phyloP scores from a whole-genome alignment of 345 rosid species.

The Hypericum androsaemum region DNA sequence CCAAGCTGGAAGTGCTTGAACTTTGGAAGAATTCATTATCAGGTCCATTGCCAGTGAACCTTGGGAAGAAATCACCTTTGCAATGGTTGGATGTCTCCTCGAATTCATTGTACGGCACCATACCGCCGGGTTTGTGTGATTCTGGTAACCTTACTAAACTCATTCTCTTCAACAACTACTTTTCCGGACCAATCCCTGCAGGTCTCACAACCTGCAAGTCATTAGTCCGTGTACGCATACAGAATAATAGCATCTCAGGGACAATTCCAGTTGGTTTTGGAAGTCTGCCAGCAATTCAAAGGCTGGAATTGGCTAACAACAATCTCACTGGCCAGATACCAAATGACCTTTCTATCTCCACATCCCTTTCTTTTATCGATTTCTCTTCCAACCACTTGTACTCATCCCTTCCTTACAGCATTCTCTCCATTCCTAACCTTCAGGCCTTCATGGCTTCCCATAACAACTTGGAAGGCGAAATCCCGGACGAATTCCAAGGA shows the following conservation, averaged over 20 bases:
- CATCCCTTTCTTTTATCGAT: conserved; percentile 76
- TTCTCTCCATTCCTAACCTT: conserved; percentile 57
- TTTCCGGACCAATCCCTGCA: conserved; percentile 49
- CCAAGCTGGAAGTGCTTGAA: conserved; percentile 55
- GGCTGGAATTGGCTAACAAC: conserved; percentile 79
- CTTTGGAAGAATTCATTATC: conserved; percentile 59
- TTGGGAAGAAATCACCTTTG: conserved; percentile 51
- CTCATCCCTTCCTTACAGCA: conserved; percentile 58
- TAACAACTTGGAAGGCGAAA: conserved; percentile 52
- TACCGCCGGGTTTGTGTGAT: conserved; percentile 52
- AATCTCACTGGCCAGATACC: conserved; percentile 68
- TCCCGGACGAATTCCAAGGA: conserved; percentile 70
- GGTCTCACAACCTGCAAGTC: conserved; percentile 49
- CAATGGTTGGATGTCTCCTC: conserved; percentile 69
- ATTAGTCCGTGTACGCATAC: conserved; percentile 64
- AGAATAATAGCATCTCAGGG: conserved; percentile 60
- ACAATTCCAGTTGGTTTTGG: conserved; percentile 56
- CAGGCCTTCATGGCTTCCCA: conserved; percentile 66
- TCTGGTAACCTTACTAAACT: conserved; percentile 65
- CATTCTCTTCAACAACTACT: conserved; percentile 69
- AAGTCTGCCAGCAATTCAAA: conserved; percentile 54
- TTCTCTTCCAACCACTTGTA: conserved; percentile 53
- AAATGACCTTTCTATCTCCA: conserved; percentile 47
- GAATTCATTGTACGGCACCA: conserved; percentile 52
- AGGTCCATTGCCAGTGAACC: conserved; percentile 49